Base-by-base conservation (phyloP, 139 green algal species). In the Yamagishiella unicocca region DNA sequence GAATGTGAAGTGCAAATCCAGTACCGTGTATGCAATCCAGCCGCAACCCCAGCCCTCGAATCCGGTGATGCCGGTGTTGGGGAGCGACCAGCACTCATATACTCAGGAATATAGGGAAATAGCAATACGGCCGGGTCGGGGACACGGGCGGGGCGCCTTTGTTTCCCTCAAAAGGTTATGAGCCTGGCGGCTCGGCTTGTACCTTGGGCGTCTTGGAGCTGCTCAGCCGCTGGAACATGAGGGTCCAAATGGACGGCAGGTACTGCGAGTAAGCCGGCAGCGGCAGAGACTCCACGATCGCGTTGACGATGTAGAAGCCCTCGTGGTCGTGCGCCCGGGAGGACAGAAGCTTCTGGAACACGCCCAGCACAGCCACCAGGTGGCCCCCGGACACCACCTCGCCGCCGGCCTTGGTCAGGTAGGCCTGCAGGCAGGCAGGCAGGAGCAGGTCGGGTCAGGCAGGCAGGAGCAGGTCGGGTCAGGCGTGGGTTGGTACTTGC, bases 331-430 rank as follows among this genome's bases (percentile, higher is more conserved):
- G 95, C 31, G 93, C 89, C 61, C 96, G 96, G 74, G 75, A 93
- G 58, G 95, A 93, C 7, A 99, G 83, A 68, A 99, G 92, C 94
- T 98, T 99, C 92, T 99, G 81, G 87, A 96, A 96, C 33, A 99
- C 95, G 31, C 98, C 98, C 89, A 99, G 92, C 54, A 99, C 88
- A 27, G 90, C 87, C 77, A 94, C 79, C 54, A 99, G 87, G 91
- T 97, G 93, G 5, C 93, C 92, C 0, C 90, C 88, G 0, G 82
- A 42, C 29, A 95, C 92, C 27, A 98, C 91, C 50, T 97, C 91
- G 8, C 81, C 50, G 7, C 84, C 82, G 0, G 96, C 94, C 72
- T 97, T 97, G 38, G 71, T 29, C 77, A 99, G 86, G 89, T 99
- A 99, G n/a, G 98, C 96, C 88, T 95, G 90, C 14, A 42, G 64